Evolutionary conservation across 2,329 filamentous ascomycete species (phyloP).

Genomic region (Cordyceps cateniannulata): DNA sequence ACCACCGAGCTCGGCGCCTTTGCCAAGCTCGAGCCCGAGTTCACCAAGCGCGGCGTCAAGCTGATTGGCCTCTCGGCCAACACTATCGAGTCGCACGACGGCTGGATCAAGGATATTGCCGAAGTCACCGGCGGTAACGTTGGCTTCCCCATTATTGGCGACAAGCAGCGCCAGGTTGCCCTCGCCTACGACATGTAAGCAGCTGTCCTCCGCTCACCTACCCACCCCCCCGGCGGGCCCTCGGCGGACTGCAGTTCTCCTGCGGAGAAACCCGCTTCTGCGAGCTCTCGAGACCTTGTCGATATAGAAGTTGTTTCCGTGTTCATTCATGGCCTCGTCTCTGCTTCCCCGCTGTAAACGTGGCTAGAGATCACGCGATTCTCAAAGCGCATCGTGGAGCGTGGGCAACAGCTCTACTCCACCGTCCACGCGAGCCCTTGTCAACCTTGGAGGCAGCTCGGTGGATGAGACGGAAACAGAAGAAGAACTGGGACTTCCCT

Average conservation of each 20-base stretch:
- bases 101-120: constrained; percentile 86
- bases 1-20: constrained; percentile 94
- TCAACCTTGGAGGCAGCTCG: neutral
- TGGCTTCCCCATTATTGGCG: constrained; percentile 73
- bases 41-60: constrained; percentile 80
- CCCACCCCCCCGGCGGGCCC: neutral
- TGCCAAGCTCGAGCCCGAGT: constrained; percentile 81
- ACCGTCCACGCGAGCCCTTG: neutral
- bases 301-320: neutral
- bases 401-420: neutral
- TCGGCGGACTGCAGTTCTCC: neutral
- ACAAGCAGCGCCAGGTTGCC: constrained; percentile 70
- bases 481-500: too few relatives aligned
- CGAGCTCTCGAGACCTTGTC: neutral
- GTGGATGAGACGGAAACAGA: neutral
- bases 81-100: constrained; percentile 73
- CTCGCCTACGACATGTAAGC: constrained; percentile 71
- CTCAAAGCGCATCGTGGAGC: neutral
- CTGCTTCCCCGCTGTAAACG: neutral
- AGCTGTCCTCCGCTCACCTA: neutral
- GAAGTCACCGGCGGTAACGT: constrained; percentile 67
- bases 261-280: neutral
- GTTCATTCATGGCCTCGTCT: neutral
- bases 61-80: constrained; percentile 88
- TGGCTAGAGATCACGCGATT: neutral